Evolutionary conservation across 768 basidiomycete genomes (phyloP).

Genomic region (Galerina marginata): DNA sequence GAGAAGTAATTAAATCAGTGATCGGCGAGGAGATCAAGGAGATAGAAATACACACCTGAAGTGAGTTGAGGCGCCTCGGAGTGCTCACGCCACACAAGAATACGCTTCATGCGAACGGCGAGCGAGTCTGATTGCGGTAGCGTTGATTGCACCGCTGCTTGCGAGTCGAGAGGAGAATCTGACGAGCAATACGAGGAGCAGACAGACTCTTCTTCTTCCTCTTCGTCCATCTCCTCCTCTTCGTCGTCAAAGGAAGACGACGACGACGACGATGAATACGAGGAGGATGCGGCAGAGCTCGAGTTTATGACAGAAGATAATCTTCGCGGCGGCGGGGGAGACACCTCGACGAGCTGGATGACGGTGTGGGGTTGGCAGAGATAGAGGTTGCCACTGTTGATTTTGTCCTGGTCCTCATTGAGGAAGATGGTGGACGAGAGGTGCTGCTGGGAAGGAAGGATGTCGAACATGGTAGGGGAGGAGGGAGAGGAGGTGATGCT

Average conservation of each 20-base stretch:
- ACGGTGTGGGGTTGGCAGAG: slow-evolving; percentile 61
- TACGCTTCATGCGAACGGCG: slow-evolving; percentile 62
- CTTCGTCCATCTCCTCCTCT: slow-evolving; percentile 35
- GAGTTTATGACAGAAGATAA: slow-evolving; percentile 43
- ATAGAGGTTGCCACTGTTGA: slow-evolving; percentile 47
- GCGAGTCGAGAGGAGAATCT: slow-evolving; percentile 43
- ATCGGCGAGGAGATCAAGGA: slow-evolving; percentile 5
- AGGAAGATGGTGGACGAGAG: slow-evolving; percentile 26
- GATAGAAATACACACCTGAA: slow-evolving; percentile 40
- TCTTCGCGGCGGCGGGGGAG: slow-evolving; percentile 59
- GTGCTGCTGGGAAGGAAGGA: slow-evolving; percentile 22
- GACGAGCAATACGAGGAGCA: slow-evolving; percentile 80
- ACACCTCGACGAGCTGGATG: slow-evolving; percentile 76
- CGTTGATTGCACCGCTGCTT: slow-evolving; percentile 25
- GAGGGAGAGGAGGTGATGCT: slow-evolving; percentile 12
- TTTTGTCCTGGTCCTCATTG: slow-evolving; percentile 34
- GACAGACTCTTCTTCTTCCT: slow-evolving; percentile 51
- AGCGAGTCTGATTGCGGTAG: slow-evolving; percentile 53
- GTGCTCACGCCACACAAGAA: slow-evolving; percentile 73
- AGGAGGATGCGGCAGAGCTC: slow-evolving; percentile 42
- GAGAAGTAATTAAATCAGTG: slow-evolving; percentile 14
- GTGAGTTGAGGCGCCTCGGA: slow-evolving; percentile 37
- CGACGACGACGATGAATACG: slow-evolving; percentile 47
- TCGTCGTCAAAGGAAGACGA: slow-evolving; percentile 37
- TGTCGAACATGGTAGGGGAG: slow-evolving; percentile 27